phyloP scores from a whole-genome alignment of 1,284 basidiomycete genomes.

The Malassezia obtusa region DNA sequence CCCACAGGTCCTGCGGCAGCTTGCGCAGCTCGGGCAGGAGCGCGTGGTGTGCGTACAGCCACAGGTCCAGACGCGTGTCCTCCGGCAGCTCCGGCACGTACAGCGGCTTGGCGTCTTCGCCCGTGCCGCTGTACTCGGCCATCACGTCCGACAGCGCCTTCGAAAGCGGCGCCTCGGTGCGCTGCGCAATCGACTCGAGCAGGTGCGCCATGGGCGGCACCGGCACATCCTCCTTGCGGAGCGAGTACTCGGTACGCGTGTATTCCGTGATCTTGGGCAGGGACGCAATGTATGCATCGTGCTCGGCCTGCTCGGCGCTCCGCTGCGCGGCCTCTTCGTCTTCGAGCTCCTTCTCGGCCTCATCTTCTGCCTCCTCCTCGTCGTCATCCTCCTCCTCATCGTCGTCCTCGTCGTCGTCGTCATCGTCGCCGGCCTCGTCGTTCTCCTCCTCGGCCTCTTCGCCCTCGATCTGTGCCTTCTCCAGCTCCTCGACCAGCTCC shows the following conservation, averaged over 20 bases:
- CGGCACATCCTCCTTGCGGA: slow-evolving; percentile 13
- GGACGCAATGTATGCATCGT: not conserved
- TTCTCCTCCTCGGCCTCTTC: not conserved
- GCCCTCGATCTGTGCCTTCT: not conserved
- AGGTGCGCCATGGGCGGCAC: slow-evolving; percentile 4
- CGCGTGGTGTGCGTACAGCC: slow-evolving; percentile 13
- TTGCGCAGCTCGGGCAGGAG: not conserved
- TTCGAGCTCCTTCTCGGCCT: not conserved
- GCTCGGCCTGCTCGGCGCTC: not conserved
- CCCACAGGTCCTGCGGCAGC: slow-evolving; percentile 11
- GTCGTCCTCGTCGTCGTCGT: not conserved
- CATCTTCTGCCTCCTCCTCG: not conserved
- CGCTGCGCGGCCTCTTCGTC: not conserved
- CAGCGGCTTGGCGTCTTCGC: not conserved
- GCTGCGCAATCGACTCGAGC: not conserved
- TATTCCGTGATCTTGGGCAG: slow-evolving; percentile 15
- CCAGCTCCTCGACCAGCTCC: slow-evolving; percentile 7
- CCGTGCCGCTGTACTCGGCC: not conserved
- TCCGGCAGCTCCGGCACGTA: slow-evolving; percentile 6
- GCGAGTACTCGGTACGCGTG: slow-evolving; percentile 17
- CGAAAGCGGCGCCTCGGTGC: not conserved
- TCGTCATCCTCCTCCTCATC: not conserved
- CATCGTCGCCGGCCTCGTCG: not conserved
- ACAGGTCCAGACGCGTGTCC: slow-evolving; percentile 9
- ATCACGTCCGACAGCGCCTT: not conserved